Evolutionary conservation across 805 yeast species (phyloP).

Genomic region (Vanderwaltozyma yarrowii): DNA sequence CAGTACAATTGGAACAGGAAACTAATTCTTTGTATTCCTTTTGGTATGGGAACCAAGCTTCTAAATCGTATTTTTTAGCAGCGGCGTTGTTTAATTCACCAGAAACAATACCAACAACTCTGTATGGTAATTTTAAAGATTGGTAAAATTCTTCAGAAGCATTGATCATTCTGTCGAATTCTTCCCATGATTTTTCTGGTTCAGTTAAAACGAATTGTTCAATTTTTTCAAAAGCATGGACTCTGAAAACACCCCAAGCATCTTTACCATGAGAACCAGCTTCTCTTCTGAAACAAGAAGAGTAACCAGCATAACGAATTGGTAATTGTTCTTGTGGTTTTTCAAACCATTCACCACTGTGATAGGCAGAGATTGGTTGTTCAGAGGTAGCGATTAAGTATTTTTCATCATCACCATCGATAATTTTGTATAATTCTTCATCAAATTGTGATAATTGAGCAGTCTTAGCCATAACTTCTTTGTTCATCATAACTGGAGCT

Average conservation of each 20-base stretch:
- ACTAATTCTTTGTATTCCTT: constrained; percentile 96
- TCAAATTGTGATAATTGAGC: constrained; percentile 97
- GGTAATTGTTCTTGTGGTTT: constrained; percentile 95
- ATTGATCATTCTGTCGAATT: constrained; percentile 91
- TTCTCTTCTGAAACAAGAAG: constrained; percentile 98
- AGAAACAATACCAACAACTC: constrained; percentile 95
- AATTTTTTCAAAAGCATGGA: constrained; percentile 95
- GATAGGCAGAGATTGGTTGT: constrained; percentile 98
- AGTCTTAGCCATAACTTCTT: constrained; percentile 98
- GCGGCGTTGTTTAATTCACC: constrained; percentile 99
- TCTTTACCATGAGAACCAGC: constrained; percentile 99
- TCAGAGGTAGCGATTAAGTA: constrained; percentile 97
- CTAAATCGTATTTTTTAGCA: constrained; percentile 96
- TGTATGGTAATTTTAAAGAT: constrained; percentile 85
- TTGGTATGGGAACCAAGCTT: constrained; percentile 99
- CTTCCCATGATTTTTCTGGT: constrained; percentile 97
- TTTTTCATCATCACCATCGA: constrained; percentile 96
- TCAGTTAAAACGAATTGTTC: constrained; percentile 94
- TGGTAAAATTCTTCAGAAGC: constrained; percentile 88
- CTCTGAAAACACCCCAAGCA: constrained; percentile 99
- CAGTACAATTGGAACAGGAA: constrained; percentile 98
- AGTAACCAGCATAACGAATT: constrained; percentile 92
- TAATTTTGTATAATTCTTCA: constrained; percentile 94
- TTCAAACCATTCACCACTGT: constrained; percentile 97
- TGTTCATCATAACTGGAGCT: constrained; percentile 99